A percentile compares a stretch with the other conserved stretches of the same genome.
phyloP scores from a whole-genome alignment of 768 basidiomycete genomes.

The Lactarius hatsudake region DNA sequence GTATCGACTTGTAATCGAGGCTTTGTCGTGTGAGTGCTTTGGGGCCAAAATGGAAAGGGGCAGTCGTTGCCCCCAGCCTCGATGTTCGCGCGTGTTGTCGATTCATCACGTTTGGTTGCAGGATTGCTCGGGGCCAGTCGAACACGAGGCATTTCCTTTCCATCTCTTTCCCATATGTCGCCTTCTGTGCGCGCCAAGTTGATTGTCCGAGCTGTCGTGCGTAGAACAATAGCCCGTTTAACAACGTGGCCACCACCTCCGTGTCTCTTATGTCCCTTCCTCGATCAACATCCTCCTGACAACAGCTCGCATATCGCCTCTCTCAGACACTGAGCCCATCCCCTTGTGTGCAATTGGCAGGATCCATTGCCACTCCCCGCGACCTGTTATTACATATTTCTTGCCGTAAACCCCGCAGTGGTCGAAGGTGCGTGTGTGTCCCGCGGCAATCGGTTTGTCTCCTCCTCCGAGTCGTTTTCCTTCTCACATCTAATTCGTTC shows the following conservation, averaged over 20 bases:
- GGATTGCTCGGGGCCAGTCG: constrained; percentile 16
- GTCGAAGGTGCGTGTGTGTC: constrained; percentile 24
- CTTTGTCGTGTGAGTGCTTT: constrained; percentile 16
- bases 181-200: constrained; percentile 24
- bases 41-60: constrained; percentile 18
- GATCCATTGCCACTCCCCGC: constrained; percentile 23
- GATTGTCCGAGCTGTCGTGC: constrained; percentile 23
- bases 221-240: constrained; percentile 26
- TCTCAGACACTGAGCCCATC: constrained; percentile 22
- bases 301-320: constrained; percentile 14
- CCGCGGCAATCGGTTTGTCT: constrained; percentile 24
- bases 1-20: background rate
- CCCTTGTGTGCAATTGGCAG: constrained; percentile 26
- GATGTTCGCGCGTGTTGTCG: constrained; percentile 32
- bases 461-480: background rate
- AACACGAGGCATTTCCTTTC: constrained; percentile 23
- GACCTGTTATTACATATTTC: constrained; percentile 19
- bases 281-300: constrained; percentile 24
- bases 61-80: constrained; percentile 30
- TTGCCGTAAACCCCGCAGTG: constrained; percentile 27
- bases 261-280: constrained; percentile 20
- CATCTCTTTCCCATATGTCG: constrained; percentile 27
- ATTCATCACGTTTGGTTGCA: constrained; percentile 21
- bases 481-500: constrained; percentile 17
- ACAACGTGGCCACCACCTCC: constrained; percentile 22